These are phyloP conservation scores for Ceratocystis lukuohia DNA, from an alignment of 2,329 filamentous ascomycete species.

Conservation along the genomic window DNA sequence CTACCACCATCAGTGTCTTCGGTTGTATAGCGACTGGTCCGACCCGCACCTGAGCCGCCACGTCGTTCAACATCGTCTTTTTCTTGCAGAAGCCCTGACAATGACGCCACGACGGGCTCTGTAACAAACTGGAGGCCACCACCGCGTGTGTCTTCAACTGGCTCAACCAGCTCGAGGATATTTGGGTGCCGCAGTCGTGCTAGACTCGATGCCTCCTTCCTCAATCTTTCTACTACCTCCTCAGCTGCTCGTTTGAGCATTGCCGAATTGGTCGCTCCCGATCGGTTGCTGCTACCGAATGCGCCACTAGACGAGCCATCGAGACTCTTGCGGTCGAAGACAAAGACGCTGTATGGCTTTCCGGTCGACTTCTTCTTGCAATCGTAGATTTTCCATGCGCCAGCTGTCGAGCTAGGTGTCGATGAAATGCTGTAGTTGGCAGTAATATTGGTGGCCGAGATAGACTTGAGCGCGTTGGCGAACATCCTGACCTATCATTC, in stretches of 20 bases:
- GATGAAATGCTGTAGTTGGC: slow-evolving; percentile 77
- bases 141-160: slow-evolving; percentile 82
- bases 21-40: slow-evolving; percentile 65
- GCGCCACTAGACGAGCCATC: slow-evolving; percentile 40
- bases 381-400: slow-evolving; percentile 95
- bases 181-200: slow-evolving; percentile 83
- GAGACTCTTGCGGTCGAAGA: slow-evolving; percentile 81
- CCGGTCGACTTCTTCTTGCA: slow-evolving; percentile 92
- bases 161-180: slow-evolving; percentile 83
- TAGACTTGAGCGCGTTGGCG: slow-evolving; percentile 83
- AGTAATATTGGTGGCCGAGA: slow-evolving; percentile 77
- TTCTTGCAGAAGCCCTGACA: slow-evolving; percentile 67
- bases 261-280: slow-evolving; percentile 37
- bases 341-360: slow-evolving; percentile 78
- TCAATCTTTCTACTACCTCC: slow-evolving; percentile 80
- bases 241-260: slow-evolving; percentile 71
- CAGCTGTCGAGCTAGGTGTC: slow-evolving; percentile 63
- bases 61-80: slow-evolving; percentile 76
- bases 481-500: slow-evolving; percentile 52
- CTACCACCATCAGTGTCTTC: slow-evolving; percentile 64
- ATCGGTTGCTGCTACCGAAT: slow-evolving; percentile 28
- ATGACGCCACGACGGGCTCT: slow-evolving; percentile 78
- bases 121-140: slow-evolving; percentile 94
- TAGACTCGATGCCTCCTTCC: slow-evolving; percentile 80
- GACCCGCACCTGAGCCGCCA: slow-evolving; percentile 38